Percentiles rank a stretch among this genome's conserved stretches.
phyloP scores from a whole-genome alignment of 805 yeast genomes.

The Jamesozyma rosinii region DNA sequence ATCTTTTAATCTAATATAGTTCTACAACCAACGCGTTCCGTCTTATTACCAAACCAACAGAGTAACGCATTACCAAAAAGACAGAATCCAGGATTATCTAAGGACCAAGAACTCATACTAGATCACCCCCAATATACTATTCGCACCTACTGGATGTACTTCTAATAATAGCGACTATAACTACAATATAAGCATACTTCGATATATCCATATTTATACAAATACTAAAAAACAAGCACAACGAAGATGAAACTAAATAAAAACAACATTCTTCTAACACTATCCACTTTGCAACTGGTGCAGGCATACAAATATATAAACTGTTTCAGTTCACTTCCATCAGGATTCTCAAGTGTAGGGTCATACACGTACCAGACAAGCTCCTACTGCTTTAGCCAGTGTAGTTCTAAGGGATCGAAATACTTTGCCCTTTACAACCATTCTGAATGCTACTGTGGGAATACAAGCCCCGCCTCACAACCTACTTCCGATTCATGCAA shows the following conservation, averaged over 20 bases:
- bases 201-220: too few species aligned
- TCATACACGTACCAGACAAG: slow-evolving; percentile 24
- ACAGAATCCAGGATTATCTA: too few species aligned
- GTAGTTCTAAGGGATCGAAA: slow-evolving; percentile 13
- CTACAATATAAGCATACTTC: too few species aligned
- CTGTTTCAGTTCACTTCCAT: slow-evolving; percentile 27
- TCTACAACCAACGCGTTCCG: too few species aligned
- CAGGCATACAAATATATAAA: slow-evolving; percentile 14
- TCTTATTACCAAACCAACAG: too few species aligned
- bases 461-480: slow-evolving; percentile 15
- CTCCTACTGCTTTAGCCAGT: slow-evolving; percentile 17
- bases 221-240: background rate
- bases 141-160: too few species aligned
- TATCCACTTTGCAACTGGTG: slow-evolving; percentile 2
- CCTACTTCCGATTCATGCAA: slow-evolving; percentile 16
- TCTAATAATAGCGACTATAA: too few species aligned
- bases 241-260: background rate
- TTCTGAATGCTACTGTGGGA: slow-evolving; percentile 29
- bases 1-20: too few species aligned
- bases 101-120: too few species aligned
- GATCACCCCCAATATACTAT: too few species aligned
- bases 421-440: slow-evolving; percentile 27
- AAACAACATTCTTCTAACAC: background rate
- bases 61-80: too few species aligned
- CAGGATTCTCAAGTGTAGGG: slow-evolving; percentile 18